Base-by-base conservation (phyloP, 2,329 filamentous ascomycete species). In the Coniosporium tulheliwenetii region DNA sequence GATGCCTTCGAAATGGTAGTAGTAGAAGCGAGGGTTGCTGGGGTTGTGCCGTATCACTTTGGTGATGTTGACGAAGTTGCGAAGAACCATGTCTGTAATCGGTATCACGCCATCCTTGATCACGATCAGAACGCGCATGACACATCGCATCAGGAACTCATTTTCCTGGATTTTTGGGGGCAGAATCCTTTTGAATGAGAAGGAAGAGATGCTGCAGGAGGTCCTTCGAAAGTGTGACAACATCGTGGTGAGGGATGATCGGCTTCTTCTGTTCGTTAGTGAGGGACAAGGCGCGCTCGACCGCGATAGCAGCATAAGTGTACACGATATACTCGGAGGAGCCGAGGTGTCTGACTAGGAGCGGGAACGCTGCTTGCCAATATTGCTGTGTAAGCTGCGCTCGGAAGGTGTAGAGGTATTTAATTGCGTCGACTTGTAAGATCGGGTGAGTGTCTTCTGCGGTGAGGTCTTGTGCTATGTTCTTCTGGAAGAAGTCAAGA, bases 1-100 rank as follows among this genome's bases (percentile, higher is more conserved):
- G 37, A 98, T 67, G 2, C 85, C 84, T 65, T 98, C 91, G 47
- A 98, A 98, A 58, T 94, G 85, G 61, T 89, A 98, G 67, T 98
- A 98, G 64, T 95, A 95, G 65, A 98, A 98, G 10, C 85, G 77
- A 2, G 91, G 91, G 61, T 98, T 98, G 65, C 87, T 95, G 0
- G 91, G 91, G 60, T 98, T 98, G 50, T 81, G 75, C 55, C 86
- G 81, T 61, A 96, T 96, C 49, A 93, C 79, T 52, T 82, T 81
- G 38, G 87, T 94, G 52, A 98, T 95, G 45, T 74, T 80, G 54
- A 93, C 77, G 44, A 98, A 73, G 58, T 93, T 86, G 40, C 76
- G 73, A 40, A 96, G 66, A n/a, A 93, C 76, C 48, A 72, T 74
- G 50, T 94, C 85, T 5, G 81, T 70, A 38, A 91, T 77, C 1